phyloP scores from a whole-genome alignment of 1,284 basidiomycete species.

The Lentinula novae-zelandiae region DNA sequence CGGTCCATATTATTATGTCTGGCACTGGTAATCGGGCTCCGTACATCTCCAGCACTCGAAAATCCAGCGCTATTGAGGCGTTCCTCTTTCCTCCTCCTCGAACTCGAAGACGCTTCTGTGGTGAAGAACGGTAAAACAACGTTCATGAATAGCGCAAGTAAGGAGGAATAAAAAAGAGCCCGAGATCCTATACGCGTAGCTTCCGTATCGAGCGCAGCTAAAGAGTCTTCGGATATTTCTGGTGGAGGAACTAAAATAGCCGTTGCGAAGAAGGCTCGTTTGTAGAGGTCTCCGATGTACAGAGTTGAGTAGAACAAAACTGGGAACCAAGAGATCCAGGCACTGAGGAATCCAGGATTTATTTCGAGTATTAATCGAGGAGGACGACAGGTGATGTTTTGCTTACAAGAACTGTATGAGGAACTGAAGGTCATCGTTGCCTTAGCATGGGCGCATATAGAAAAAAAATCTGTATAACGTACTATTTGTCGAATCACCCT shows the following conservation, averaged over 20 bases:
- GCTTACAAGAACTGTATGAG: constrained; percentile 86
- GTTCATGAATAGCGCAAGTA: constrained; percentile 70
- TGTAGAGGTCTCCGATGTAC: constrained; percentile 87
- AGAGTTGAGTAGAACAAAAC: constrained; percentile 84
- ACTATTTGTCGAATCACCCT: constrained; percentile 78
- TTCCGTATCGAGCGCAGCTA: constrained; percentile 47
- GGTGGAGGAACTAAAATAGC: constrained; percentile 12
- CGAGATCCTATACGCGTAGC: constrained; percentile 81
- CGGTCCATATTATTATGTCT: constrained; percentile 10
- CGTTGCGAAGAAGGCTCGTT: constrained; percentile 38
- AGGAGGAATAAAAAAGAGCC: constrained; percentile 75
- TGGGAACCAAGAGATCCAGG: constrained; percentile 87
- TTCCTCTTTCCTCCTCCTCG: constrained; percentile 12
- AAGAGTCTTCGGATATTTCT: constrained; percentile 20
- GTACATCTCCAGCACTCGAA: constrained; percentile 9
- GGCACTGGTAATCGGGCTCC: constrained; percentile 10
- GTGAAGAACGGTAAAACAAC: constrained; percentile 75
- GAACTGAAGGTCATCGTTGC: constrained; percentile 39
- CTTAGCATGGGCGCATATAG: not conserved
- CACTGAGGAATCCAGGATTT: constrained; percentile 33
- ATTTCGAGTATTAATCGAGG: not conserved
- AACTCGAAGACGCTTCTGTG: constrained; percentile 22
- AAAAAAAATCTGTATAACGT: constrained; percentile 27
- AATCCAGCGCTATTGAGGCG: constrained; percentile 13
- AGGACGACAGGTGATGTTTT: not conserved